A percentile compares a stretch with the other conserved stretches of the same genome.
Conservation (phyloP, 176 grass and related monocot species). For the Elaeis guineensis region DNA sequence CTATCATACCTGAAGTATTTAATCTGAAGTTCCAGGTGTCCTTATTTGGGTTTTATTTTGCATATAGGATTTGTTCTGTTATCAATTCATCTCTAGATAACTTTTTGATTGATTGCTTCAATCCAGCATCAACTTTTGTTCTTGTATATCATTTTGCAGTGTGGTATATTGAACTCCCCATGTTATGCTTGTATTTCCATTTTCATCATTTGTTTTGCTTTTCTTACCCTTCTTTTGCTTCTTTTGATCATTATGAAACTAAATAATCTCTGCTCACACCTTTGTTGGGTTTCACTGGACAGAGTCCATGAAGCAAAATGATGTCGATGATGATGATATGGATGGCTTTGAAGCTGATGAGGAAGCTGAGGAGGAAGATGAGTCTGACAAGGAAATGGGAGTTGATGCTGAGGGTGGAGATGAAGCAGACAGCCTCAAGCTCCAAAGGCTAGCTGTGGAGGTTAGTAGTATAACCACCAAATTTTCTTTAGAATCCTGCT, state of each 20-base stretch:
- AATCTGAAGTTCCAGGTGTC: no score
- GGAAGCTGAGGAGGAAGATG: conserved; percentile 59
- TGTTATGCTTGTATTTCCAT: background rate
- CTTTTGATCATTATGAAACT: no score
- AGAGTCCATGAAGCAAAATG: conserved; percentile 62
- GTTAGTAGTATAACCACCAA: conserved; percentile 25
- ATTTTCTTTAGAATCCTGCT: no score
- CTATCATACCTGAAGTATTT: no score
- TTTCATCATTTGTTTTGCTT: background rate
- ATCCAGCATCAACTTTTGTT: no score
- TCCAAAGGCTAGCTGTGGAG: conserved; percentile 69
- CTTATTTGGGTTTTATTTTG: no score
- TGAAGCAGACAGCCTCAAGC: conserved; percentile 51
- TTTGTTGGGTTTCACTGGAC: background rate
- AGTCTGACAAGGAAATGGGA: conserved; percentile 72
- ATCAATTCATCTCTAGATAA: background rate
- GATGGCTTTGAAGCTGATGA: conserved; percentile 68
- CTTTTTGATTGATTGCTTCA: background rate
- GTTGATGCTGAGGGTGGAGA: conserved; percentile 71
- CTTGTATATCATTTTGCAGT: no score
- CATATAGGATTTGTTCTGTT: no score
- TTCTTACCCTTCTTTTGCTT: no score
- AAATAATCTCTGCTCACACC: no score
- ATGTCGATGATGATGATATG: conserved; percentile 53
- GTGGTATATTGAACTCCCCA: no score